Evolutionary conservation across 2,329 filamentous ascomycete genomes (phyloP).

Genomic region (Ophiostoma fasciatum): DNA sequence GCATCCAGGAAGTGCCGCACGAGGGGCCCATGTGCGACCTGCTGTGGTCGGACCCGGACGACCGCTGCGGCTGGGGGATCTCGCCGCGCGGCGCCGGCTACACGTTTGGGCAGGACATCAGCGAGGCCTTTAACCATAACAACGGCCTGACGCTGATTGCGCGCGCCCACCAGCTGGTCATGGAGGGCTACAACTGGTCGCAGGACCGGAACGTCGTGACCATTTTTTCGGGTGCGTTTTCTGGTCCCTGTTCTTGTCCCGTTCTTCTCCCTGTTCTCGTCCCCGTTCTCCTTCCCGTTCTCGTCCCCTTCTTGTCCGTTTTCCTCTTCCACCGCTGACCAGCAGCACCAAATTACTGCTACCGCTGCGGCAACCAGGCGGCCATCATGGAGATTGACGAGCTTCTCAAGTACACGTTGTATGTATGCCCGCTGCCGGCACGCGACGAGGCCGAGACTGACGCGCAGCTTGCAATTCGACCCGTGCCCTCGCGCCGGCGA

Average conservation of each 20-base stretch:
- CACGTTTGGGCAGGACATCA: slow-evolving; percentile 94
- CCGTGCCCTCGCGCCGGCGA: slow-evolving; percentile 94
- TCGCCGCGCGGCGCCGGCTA: slow-evolving; percentile 89
- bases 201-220: slow-evolving; percentile 97
- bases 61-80: slow-evolving; percentile 91
- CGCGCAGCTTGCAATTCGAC: slow-evolving; percentile 85
- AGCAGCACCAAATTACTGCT: slow-evolving; percentile 82
- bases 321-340: not conserved
- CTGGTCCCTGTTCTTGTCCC: not conserved
- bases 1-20: slow-evolving; percentile 96
- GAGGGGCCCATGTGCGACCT: slow-evolving; percentile 98
- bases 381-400: slow-evolving; percentile 99
- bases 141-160: slow-evolving; percentile 93
- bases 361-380: slow-evolving; percentile 96
- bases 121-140: slow-evolving; percentile 98
- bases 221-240: slow-evolving; percentile 74
- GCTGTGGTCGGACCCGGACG: slow-evolving; percentile 95
- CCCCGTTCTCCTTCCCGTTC: not conserved
- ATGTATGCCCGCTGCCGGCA: not conserved
- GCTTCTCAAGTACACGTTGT: slow-evolving; percentile 97
- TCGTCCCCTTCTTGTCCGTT: too few species aligned
- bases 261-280: not conserved
- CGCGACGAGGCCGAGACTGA: slow-evolving; percentile 1
- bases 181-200: slow-evolving; percentile 99
- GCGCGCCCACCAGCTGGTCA: slow-evolving; percentile 92